Evolutionary conservation across 2,329 filamentous ascomycete species (phyloP), one percentile per base, ranked within the genome.

Genomic region (Sphaerostilbella broomeana): DNA sequence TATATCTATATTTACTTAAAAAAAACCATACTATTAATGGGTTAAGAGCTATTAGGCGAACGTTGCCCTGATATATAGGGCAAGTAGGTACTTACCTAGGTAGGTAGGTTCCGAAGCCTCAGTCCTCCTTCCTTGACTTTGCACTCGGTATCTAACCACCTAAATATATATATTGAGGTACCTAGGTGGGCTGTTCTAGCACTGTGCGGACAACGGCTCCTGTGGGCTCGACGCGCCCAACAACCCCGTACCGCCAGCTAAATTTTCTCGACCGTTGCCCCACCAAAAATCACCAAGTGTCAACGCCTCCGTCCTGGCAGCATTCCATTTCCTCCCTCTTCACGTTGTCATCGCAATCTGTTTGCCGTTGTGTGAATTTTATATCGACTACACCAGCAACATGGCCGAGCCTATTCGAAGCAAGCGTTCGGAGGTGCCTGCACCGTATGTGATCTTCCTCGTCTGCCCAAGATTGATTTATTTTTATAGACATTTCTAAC

Each of bases 331-430:
- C 52, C 52, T 51, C 49, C 49, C 52, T 52, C 41, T 53, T 51
- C 50, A 36, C 37, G 27, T 47, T 42, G 50, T 38, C 38, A 47
- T 28, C 47, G 45, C 37, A 43, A 40, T 42, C 45, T 40, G 43
- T 40, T 50, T 51, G 48, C 48, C 45, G 44, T 43, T 52, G 47
- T 45, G 52, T 48, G 39, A 39, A n/a, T 49, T 42, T 42, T 49
- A 45, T 47, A 52, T 42, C 35, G 28, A 29, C 49, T 39, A 48
- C 54, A 52, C 56, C 56, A 53, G 60, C 61, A 65, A 54, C 54
- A 78, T 79, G 74, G 73, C 75, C 55, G 75, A 79, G 61, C 75
- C 75, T 48, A 79, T 79, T 59, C 75, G 74, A 64, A 77, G 75
- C 63, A 77, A 78, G 64, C 72, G 75, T 54, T 64, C 70, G 45